Evolutionary conservation across 1,139 yeast species (phyloP).

Genomic region (Suzukiozyma palmioleophila): DNA sequence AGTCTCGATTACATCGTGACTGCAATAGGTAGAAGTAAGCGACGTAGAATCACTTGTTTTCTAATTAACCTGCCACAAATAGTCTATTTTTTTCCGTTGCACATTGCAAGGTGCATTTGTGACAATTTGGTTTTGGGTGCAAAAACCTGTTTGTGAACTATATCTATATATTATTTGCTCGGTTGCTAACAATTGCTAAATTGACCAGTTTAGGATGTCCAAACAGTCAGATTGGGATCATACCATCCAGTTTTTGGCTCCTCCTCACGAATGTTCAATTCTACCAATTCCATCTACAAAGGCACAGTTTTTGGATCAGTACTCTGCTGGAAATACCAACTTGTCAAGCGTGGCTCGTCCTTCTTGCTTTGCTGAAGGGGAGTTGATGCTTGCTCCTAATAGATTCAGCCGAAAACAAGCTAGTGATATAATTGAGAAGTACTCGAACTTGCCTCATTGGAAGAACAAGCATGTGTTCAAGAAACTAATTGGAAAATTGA

Average conservation of each 20-base stretch:
- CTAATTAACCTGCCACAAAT: no score
- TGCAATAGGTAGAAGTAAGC: no score
- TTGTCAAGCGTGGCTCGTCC: slow-evolving; percentile 57
- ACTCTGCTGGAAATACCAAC: slow-evolving; percentile 55
- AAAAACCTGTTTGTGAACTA: no score
- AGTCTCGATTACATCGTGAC: background rate
- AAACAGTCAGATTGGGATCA: background rate
- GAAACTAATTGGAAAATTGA: slow-evolving; percentile 28
- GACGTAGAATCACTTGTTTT: no score
- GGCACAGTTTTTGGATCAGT: slow-evolving; percentile 59
- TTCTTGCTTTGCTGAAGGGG: slow-evolving; percentile 40
- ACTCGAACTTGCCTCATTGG: slow-evolving; percentile 49
- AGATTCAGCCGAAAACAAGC: slow-evolving; percentile 43
- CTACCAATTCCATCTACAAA: slow-evolving; percentile 42
- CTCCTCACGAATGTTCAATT: slow-evolving; percentile 18
- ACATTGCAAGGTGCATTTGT: no score
- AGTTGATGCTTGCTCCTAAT: slow-evolving; percentile 59
- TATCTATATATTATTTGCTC: no score
- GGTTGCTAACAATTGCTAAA: no score
- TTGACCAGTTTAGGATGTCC: background rate
- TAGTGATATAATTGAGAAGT: slow-evolving; percentile 37
- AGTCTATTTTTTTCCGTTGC: no score
- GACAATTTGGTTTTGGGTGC: no score
- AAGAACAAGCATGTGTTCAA: slow-evolving; percentile 35
- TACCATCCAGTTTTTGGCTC: slow-evolving; percentile 12